Evolutionary conservation across 2,329 filamentous ascomycete species (phyloP).

Genomic region (Domatiomyces globalis): DNA sequence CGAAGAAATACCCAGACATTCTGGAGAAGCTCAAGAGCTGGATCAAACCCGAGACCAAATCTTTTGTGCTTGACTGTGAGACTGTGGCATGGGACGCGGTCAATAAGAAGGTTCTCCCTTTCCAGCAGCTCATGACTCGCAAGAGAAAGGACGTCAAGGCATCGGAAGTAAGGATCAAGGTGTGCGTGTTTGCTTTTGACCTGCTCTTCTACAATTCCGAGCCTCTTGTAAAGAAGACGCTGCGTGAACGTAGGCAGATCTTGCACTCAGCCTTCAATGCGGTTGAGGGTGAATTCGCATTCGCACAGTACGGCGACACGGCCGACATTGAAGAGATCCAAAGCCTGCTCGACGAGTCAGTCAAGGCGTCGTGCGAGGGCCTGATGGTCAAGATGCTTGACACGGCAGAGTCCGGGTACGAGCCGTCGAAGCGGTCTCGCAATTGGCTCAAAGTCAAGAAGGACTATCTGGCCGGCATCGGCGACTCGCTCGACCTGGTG

Average conservation of each 20-base stretch:
- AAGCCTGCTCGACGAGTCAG: slow-evolving; percentile 76
- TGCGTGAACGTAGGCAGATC: slow-evolving; percentile 68
- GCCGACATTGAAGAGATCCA: slow-evolving; percentile 91
- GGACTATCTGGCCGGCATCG: slow-evolving; percentile 85
- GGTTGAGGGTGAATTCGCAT: slow-evolving; percentile 78
- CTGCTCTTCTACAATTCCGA: slow-evolving; percentile 86
- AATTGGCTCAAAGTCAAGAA: slow-evolving; percentile 99
- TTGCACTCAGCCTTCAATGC: slow-evolving; percentile 59
- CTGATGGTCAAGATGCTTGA: slow-evolving; percentile 99
- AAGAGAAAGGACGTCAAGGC: slow-evolving; percentile 95
- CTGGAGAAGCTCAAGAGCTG: slow-evolving; percentile 73
- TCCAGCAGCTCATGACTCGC: slow-evolving; percentile 95
- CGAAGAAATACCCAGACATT: slow-evolving; percentile 95
- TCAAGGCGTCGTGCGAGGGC: slow-evolving; percentile 91
- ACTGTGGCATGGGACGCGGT: slow-evolving; percentile 92
- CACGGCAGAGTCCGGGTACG: slow-evolving; percentile 80
- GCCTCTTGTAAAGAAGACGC: slow-evolving; percentile 69
- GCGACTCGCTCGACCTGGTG: slow-evolving; percentile 91
- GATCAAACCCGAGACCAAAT: slow-evolving; percentile 80
- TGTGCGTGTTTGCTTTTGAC: slow-evolving; percentile 95
- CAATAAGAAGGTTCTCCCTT: slow-evolving; percentile 90
- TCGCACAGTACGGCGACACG: slow-evolving; percentile 75
- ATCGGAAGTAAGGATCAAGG: slow-evolving; percentile 90
- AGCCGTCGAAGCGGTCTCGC: slow-evolving; percentile 86
- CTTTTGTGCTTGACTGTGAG: slow-evolving; percentile 97